Conservation (phyloP, 768 basidiomycete genomes). For the Phlegmacium glaucopus region DNA sequence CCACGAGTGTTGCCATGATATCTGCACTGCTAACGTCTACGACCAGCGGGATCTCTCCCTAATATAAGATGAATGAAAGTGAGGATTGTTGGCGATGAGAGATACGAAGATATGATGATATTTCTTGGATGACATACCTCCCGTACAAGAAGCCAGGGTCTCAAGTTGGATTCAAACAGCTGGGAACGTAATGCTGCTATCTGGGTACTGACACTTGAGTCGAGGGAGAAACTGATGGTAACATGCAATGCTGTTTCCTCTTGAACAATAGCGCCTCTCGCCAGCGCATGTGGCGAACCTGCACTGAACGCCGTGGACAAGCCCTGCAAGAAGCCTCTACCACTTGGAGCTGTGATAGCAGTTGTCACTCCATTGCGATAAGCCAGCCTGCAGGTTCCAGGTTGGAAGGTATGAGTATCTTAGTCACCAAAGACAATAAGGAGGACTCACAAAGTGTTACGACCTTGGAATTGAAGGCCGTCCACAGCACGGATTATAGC, state of each 20-base stretch:
- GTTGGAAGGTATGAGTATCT: background rate
- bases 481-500: conserved; percentile 60
- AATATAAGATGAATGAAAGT: no score
- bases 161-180: conserved; percentile 30
- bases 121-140: conserved; percentile 32
- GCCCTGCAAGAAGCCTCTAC: conserved; percentile 56
- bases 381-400: conserved; percentile 72
- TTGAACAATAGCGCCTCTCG: conserved; percentile 59
- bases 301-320: conserved; percentile 60
- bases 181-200: conserved; percentile 51
- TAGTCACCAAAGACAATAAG: conserved; percentile 1
- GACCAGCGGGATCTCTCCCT: conserved; percentile 65
- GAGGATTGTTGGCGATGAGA: no score
- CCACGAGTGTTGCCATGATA: conserved; percentile 66
- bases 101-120: no score
- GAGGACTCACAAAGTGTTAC: conserved; percentile 46
- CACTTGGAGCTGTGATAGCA: conserved; percentile 58
- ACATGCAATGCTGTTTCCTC: conserved; percentile 66
- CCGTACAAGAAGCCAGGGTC: conserved; percentile 34
- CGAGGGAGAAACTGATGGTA: conserved; percentile 30
- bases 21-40: conserved; percentile 70
- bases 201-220: conserved; percentile 58
- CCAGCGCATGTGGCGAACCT: conserved; percentile 56
- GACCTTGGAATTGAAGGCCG: conserved; percentile 51
- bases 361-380: conserved; percentile 73